A percentile compares a stretch with the other conserved stretches of the same genome.
phyloP scores from a whole-genome alignment of 225 moss, liverwort and hornwort species.

The Sphagnum tenellum region DNA sequence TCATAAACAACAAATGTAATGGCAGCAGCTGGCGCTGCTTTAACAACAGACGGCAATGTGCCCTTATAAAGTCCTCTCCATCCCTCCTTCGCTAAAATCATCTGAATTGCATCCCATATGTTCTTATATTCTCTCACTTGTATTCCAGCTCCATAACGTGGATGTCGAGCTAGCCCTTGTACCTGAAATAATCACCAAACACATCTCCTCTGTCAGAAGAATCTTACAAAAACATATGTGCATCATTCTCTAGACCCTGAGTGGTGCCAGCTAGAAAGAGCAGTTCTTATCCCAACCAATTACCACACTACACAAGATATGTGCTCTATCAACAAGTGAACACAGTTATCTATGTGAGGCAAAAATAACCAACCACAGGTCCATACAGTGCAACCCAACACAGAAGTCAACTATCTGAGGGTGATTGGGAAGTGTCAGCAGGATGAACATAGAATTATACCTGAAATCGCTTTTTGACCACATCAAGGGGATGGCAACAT shows the following conservation, averaged over 20 bases:
- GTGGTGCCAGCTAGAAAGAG: too few relatives aligned
- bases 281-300: too few relatives aligned
- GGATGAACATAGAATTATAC: conserved; percentile 14
- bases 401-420: too few relatives aligned
- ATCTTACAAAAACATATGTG: too few relatives aligned
- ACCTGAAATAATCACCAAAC: conserved; percentile 22
- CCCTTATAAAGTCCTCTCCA: conserved; percentile 83
- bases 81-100: conserved; percentile 58
- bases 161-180: conserved; percentile 63
- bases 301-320: too few relatives aligned
- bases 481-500: conserved; percentile 89
- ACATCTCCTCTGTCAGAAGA: too few relatives aligned
- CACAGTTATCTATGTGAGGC: too few relatives aligned
- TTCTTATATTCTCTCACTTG: conserved; percentile 52
- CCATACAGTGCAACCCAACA: too few relatives aligned
- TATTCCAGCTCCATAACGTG: conserved; percentile 70
- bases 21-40: conserved; percentile 76
- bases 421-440: too few relatives aligned
- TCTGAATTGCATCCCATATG: conserved; percentile 55
- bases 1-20: conserved; percentile 80
- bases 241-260: too few relatives aligned
- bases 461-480: conserved; percentile 90
- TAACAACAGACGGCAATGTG: conserved; percentile 75
- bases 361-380: too few relatives aligned
- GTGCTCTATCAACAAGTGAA: too few relatives aligned